Percentiles rank a stretch among this genome's conserved stretches.
Conservation (phyloP, 148 eudicot genomes). For the Silene conica region DNA sequence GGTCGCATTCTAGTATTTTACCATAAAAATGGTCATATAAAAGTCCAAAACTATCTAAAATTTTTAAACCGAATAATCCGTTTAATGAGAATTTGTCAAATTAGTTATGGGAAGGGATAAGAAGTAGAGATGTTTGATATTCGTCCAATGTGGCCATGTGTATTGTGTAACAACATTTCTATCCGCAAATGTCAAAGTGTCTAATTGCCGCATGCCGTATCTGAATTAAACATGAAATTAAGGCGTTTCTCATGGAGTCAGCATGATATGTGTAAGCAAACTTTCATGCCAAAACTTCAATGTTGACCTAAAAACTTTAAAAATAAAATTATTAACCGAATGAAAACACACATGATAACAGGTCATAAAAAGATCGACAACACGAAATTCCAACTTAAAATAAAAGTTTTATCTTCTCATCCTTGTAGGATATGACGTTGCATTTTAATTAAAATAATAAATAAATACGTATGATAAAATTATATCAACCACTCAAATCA, state of each 20-base stretch:
- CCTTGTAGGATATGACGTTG: constrained; percentile 26
- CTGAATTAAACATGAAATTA: not conserved
- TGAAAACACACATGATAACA: not conserved
- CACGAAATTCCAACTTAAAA: constrained; percentile 9
- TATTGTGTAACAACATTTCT: too few relatives aligned
- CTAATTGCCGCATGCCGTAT: not conserved
- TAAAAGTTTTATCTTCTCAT: constrained; percentile 1
- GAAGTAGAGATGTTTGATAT: too few relatives aligned
- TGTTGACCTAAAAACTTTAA: not conserved
- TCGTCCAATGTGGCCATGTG: too few relatives aligned
- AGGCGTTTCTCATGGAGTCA: constrained; percentile 13
- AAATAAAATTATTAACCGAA: not conserved
- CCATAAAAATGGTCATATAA: too few relatives aligned
- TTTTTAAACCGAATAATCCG: too few relatives aligned
- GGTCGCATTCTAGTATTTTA: too few relatives aligned
- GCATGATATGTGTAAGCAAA: not conserved
- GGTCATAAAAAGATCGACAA: not conserved
- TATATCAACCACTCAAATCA: constrained; percentile 2
- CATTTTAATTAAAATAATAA: not conserved
- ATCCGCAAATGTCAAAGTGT: too few relatives aligned
- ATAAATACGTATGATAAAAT: not conserved
- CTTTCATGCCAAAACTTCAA: not conserved
- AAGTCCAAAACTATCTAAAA: too few relatives aligned
- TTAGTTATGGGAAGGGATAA: too few relatives aligned
- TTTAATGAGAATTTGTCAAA: too few relatives aligned